Conservation (phyloP, 768 basidiomycete species). For the Amanita pallidorosea region DNA sequence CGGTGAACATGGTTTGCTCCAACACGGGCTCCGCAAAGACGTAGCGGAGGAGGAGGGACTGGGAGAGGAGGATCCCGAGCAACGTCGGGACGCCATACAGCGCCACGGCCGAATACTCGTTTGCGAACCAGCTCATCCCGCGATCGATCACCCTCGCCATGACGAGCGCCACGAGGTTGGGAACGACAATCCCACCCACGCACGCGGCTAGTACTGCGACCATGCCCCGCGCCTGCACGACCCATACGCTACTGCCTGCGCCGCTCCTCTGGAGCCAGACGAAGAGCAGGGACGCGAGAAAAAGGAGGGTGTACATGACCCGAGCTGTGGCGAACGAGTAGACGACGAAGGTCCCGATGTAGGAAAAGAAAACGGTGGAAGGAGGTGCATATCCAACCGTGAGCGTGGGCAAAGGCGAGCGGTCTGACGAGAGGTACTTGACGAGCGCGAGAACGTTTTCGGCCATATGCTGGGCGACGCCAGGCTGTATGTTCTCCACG, state of each 20-base stretch:
- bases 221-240: slow-evolving; percentile 30
- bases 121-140: slow-evolving; percentile 80
- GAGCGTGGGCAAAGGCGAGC: slow-evolving; percentile 59
- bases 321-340: slow-evolving; percentile 70
- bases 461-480: slow-evolving; percentile 84
- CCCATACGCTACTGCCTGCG: slow-evolving; percentile 17
- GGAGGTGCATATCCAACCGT: slow-evolving; percentile 40
- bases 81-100: slow-evolving; percentile 72
- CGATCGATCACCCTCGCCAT: slow-evolving; percentile 54
- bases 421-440: slow-evolving; percentile 56
- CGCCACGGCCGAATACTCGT: slow-evolving; percentile 50
- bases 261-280: slow-evolving; percentile 17
- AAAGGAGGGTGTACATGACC: slow-evolving; percentile 46
- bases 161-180: slow-evolving; percentile 63
- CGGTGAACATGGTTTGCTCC: slow-evolving; percentile 55
- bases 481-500: slow-evolving; percentile 75
- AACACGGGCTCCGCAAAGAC: slow-evolving; percentile 22
- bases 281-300: slow-evolving; percentile 34
- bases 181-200: slow-evolving; percentile 45
- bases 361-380: slow-evolving; percentile 68
- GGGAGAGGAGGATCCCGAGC: slow-evolving; percentile 52
- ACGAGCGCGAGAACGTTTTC: slow-evolving; percentile 79
- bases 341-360: slow-evolving; percentile 56
- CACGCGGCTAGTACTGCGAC: slow-evolving; percentile 40
- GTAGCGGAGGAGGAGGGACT: slow-evolving; percentile 30